Conservation (phyloP, 768 basidiomycete genomes). For the Obba rivulosa region DNA sequence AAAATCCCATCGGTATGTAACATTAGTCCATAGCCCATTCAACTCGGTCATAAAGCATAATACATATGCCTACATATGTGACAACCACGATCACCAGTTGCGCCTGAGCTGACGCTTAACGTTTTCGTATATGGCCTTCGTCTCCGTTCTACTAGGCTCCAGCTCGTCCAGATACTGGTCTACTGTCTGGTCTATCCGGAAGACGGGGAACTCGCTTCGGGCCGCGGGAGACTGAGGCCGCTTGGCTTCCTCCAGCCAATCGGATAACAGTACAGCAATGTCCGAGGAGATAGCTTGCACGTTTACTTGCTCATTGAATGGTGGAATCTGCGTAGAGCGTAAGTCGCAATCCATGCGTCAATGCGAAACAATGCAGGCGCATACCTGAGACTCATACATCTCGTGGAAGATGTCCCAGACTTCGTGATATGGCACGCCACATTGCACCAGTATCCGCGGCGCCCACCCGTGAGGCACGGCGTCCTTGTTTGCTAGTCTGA, state of each 20-base stretch:
- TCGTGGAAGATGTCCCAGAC: conserved; percentile 84
- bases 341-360: conserved; percentile 1
- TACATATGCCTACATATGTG: too few relatives aligned
- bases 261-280: conserved; percentile 72
- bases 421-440: conserved; percentile 73
- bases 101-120: conserved; percentile 67
- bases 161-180: conserved; percentile 73
- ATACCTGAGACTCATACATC: conserved; percentile 70
- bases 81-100: conserved; percentile 51
- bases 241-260: conserved; percentile 77
- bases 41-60: background rate
- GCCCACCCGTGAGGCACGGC: conserved; percentile 76
- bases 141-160: conserved; percentile 55
- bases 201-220: conserved; percentile 70
- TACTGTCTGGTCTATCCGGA: conserved; percentile 66
- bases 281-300: conserved; percentile 78
- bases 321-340: conserved; percentile 52
- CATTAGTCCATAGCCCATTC: background rate
- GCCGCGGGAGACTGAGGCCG: conserved; percentile 62
- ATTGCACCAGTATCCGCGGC: conserved; percentile 71
- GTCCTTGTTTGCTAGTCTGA: conserved; percentile 56
- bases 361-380: conserved; percentile 2
- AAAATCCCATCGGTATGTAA: background rate
- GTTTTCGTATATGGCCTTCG: conserved; percentile 59
- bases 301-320: conserved; percentile 76